Conservation (phyloP, 169 alveolate genomes). For the Plasmodium cynomolgi region DNA sequence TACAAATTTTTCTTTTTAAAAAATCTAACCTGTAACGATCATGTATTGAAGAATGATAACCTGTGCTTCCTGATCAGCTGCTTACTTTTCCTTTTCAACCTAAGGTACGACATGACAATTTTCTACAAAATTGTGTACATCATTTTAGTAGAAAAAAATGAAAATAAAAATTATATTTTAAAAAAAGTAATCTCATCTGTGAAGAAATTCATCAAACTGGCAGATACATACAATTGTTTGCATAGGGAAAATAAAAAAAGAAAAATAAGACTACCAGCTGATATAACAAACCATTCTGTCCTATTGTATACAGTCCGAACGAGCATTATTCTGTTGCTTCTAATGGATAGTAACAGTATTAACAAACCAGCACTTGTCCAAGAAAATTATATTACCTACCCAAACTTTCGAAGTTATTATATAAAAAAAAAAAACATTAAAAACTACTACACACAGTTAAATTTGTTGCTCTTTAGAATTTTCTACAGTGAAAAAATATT, state of each 20-base stretch:
- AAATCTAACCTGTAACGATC: constrained; percentile 34
- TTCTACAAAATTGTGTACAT: constrained; percentile 44
- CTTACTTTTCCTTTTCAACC: constrained; percentile 31
- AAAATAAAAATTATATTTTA: constrained; percentile 54
- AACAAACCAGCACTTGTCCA: not conserved
- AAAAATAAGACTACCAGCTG: constrained; percentile 26
- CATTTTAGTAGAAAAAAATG: constrained; percentile 27
- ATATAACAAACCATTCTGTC: constrained; percentile 43
- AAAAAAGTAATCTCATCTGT: constrained; percentile 39
- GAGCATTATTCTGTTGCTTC: constrained; percentile 29
- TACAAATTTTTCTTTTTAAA: constrained; percentile 47
- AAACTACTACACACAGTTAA: constrained; percentile 70
- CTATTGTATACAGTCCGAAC: constrained; percentile 56
- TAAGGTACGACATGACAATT: constrained; percentile 28
- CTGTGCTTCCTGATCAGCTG: constrained; percentile 39
- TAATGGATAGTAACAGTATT: constrained; percentile 47
- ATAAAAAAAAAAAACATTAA: constrained; percentile 46
- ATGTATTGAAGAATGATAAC: constrained; percentile 24
- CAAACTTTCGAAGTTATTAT: constrained; percentile 15
- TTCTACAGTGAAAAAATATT: constrained; percentile 64
- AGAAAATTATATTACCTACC: constrained; percentile 33
- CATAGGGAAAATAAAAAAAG: constrained; percentile 38
- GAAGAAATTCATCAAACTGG: constrained; percentile 26
- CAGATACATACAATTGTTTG: constrained; percentile 10
- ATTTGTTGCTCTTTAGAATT: constrained; percentile 37